A percentile compares a stretch with the other conserved stretches of the same genome.
These are phyloP conservation scores for Bothriochloa decipiens DNA, from an alignment of 176 grass and related monocot species.

Conservation along the genomic window DNA sequence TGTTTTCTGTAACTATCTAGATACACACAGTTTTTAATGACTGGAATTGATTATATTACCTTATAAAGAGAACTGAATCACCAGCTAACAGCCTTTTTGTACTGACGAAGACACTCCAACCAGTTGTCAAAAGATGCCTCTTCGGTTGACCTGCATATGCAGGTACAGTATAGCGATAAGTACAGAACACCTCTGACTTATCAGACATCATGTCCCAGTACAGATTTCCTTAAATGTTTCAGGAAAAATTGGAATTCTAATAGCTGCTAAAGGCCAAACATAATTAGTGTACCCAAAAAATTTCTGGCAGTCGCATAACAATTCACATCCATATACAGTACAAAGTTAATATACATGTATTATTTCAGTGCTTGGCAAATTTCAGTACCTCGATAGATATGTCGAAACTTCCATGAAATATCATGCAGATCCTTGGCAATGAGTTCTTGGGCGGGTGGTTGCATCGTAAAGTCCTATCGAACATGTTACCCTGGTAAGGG, in stretches of 20 bases:
- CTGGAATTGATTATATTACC: conserved; percentile 48
- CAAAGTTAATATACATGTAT: conserved; percentile 28
- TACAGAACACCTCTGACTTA: conserved; percentile 27
- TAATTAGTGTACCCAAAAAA: conserved; percentile 25
- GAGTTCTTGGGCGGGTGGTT: conserved; percentile 94
- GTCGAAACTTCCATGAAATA: conserved; percentile 92
- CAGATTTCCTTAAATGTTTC: conserved; percentile 12
- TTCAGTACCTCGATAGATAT: conserved; percentile 85
- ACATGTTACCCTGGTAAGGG: conserved; percentile 65
- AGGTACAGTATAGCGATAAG: conserved; percentile 32
- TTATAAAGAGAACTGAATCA: conserved; percentile 96
- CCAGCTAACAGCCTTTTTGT: conserved; percentile 90
- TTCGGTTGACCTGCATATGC: conserved; percentile 93
- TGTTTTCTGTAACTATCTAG: conserved; percentile 29
- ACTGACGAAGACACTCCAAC: conserved; percentile 97
- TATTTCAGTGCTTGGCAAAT: not conserved
- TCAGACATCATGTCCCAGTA: conserved; percentile 15
- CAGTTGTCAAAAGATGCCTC: conserved; percentile 93
- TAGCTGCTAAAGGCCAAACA: conserved; percentile 16
- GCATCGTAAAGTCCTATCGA: conserved; percentile 95
- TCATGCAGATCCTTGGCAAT: conserved; percentile 95
- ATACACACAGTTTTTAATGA: conserved; percentile 26
- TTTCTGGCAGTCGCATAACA: not conserved
- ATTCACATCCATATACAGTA: not conserved
- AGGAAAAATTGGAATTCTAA: conserved; percentile 1